A percentile compares a stretch with the other conserved stretches of the same genome.
Evolutionary conservation across 352 stramenopile species (phyloP).

Genomic region (Phytophthora europaea): DNA sequence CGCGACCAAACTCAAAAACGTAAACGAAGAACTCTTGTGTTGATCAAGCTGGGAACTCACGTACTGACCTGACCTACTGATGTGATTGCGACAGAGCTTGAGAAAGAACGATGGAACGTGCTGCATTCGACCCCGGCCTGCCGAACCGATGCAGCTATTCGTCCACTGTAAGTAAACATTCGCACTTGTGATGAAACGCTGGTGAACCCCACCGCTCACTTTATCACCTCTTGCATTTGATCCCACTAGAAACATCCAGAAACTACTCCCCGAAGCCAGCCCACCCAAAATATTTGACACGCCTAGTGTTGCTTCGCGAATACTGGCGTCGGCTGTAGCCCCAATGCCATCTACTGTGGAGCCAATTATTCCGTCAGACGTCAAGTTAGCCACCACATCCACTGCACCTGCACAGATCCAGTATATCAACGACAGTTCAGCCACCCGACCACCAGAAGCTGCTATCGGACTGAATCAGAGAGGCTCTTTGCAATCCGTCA

Average conservation of each 20-base stretch:
- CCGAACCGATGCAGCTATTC: background rate
- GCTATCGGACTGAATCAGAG: background rate
- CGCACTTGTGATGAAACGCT: background rate
- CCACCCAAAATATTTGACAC: slow-evolving; percentile 16
- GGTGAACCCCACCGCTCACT: background rate
- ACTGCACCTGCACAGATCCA: background rate
- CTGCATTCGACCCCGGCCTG: background rate
- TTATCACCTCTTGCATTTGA: background rate
- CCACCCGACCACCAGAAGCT: slow-evolving; percentile 16
- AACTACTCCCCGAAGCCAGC: background rate
- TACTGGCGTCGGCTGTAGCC: slow-evolving; percentile 22
- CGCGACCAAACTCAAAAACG: slow-evolving; percentile 28
- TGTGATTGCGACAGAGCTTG: slow-evolving; percentile 4
- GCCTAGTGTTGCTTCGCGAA: slow-evolving; percentile 27
- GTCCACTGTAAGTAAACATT: slow-evolving; percentile 23
- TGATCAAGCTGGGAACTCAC: background rate
- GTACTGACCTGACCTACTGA: background rate
- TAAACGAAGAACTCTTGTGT: slow-evolving; percentile 5
- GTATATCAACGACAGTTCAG: background rate
- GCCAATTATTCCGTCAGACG: background rate
- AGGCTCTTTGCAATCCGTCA: background rate
- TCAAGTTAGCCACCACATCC: background rate
- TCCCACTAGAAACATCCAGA: slow-evolving; percentile 6
- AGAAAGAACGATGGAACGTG: background rate
- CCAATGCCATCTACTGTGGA: background rate